A percentile compares a stretch with the other conserved stretches of the same genome.
Conservation (phyloP, 495 filamentous ascomycete genomes). For the Penicillium crystallinum region DNA sequence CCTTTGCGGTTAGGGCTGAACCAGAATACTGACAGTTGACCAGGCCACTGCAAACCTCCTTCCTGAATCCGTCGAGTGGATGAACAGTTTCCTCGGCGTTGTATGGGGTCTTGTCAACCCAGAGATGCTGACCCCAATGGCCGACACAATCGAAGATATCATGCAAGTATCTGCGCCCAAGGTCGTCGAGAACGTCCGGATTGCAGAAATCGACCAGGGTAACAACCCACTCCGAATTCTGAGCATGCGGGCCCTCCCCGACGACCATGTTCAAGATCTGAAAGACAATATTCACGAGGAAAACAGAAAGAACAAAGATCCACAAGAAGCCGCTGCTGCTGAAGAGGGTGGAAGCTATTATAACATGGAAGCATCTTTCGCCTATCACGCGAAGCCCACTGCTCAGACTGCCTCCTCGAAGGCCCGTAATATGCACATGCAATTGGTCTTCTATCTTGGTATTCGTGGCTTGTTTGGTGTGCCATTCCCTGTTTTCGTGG, state of each 20-base stretch:
- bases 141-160: slow-evolving; percentile 78
- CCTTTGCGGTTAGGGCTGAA: neutral
- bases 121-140: slow-evolving; percentile 77
- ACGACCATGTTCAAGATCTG: slow-evolving; percentile 69
- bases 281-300: slow-evolving; percentile 73
- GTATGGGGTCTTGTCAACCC: slow-evolving; percentile 89
- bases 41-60: slow-evolving; percentile 77
- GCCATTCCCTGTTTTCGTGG: slow-evolving; percentile 82
- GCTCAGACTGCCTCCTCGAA: slow-evolving; percentile 64
- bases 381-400: slow-evolving; percentile 83
- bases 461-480: slow-evolving; percentile 71
- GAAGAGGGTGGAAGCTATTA: slow-evolving; percentile 93
- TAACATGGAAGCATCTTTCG: slow-evolving; percentile 89
- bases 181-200: slow-evolving; percentile 86
- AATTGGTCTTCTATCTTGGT: slow-evolving; percentile 88
- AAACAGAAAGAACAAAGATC: slow-evolving; percentile 75
- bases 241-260: slow-evolving; percentile 83
- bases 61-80: slow-evolving; percentile 91
- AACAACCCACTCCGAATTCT: slow-evolving; percentile 84
- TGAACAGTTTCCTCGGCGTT: slow-evolving; percentile 78
- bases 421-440: slow-evolving; percentile 94
- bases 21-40: slow-evolving; percentile 14
- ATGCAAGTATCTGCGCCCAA: slow-evolving; percentile 93
- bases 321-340: slow-evolving; percentile 80
- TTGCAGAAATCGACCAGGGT: slow-evolving; percentile 94